phyloP scores from a whole-genome alignment of 176 grass and related monocot genomes.

The Elymus sibiricus region DNA sequence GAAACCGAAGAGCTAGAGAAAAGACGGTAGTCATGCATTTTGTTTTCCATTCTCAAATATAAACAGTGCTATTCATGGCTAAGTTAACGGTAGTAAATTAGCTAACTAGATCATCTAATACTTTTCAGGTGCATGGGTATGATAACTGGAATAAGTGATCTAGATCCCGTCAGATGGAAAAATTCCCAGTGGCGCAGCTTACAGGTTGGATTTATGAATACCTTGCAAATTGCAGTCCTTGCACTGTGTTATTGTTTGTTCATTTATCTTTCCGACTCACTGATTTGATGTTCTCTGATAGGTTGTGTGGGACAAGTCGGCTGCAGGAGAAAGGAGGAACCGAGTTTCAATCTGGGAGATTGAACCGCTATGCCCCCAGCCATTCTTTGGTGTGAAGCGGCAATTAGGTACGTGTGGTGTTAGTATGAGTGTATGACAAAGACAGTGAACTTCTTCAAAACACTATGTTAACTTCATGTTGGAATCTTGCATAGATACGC shows the following conservation, averaged over 20 bases:
- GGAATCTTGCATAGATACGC: background rate
- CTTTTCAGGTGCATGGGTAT: conserved; percentile 95
- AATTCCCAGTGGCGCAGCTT: conserved; percentile 98
- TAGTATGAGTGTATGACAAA: background rate
- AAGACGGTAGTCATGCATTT: conserved; percentile 53
- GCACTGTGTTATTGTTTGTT: background rate
- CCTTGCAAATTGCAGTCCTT: background rate
- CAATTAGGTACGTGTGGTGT: conserved; percentile 51
- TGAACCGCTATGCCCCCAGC: conserved; percentile 91
- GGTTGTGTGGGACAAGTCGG: conserved; percentile 99
- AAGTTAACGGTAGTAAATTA: background rate
- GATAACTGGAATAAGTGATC: conserved; percentile 91
- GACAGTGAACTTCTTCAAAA: background rate
- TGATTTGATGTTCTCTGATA: conserved; percentile 30
- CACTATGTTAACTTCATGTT: background rate
- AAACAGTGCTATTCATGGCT: background rate
- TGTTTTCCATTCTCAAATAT: background rate
- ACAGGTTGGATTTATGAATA: conserved; percentile 56
- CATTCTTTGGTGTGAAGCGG: conserved; percentile 88
- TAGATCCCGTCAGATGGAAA: conserved; percentile 96
- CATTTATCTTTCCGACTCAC: background rate
- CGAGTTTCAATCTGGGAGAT: conserved; percentile 99
- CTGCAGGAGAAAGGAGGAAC: conserved; percentile 83
- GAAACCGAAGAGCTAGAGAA: conserved; percentile 92
- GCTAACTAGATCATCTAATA: background rate